Base-by-base conservation (phyloP, 805 yeast species). In the Suhomyces sp. region DNA sequence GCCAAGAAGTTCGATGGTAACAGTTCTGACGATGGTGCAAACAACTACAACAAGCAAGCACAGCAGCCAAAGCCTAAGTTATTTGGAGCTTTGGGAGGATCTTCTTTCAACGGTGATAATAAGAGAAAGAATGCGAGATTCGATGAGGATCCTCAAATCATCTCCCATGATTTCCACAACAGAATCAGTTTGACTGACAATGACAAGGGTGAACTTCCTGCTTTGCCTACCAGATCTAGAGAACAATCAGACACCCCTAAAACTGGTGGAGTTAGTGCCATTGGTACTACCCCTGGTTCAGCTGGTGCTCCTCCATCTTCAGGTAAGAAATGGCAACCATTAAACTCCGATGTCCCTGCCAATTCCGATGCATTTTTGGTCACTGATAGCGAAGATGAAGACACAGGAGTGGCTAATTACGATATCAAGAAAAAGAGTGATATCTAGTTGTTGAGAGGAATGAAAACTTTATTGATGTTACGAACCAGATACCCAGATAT, bases 131-230 rank as follows among this genome's bases (percentile, higher is more conserved):
- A 34, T 55, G 47, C 44, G 22, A 50, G 50, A 48, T 67, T 53
- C 58, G 82, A 76, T 43, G 77, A 74, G 30, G 83, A 77, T 33
- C 81, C 81, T 1, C 70, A 71, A 37, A 78, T 72, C 41, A 61
- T 76, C 39, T 65, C 33, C 28, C 35, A 66, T 42, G 77, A 74
- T 39, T 76, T 77, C 55, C 73, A 70, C 43, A 70, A 69, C 22
- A 49, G 40, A 17, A 65, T 76, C 36, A 64, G 65, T 36, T 60
- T 76, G 50, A 58, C 60, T 25, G 69, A 72, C 47, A 62, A 58
- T 31, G 58, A 58, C 17, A 38, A 39, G 14, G 51, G 43, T 27
- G 46, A 43, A 15, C 42, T 50, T 16, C 68, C 72, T 4, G 40
- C 40, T 17, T 48, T 53, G 38, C 58, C 60, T 8, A 13, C 17